Percentiles rank a stretch among this genome's conserved stretches.
Evolutionary conservation across 2,329 filamentous ascomycete genomes (phyloP).

Genomic region (Domatiomyces catenatus): DNA sequence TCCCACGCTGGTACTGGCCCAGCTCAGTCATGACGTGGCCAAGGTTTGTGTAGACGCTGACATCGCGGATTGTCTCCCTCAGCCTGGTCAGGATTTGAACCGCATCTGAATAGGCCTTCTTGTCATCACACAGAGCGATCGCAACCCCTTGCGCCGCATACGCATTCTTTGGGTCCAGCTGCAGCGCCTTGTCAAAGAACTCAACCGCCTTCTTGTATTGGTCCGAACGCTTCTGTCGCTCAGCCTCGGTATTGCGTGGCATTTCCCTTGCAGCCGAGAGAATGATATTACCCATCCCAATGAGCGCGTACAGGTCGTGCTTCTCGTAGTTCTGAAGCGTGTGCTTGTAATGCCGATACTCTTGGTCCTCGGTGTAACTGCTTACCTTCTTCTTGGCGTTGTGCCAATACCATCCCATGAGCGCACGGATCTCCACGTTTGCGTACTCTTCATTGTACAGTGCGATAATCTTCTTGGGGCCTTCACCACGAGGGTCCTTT

Average conservation of each 20-base stretch:
- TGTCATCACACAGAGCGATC: constrained; percentile 86
- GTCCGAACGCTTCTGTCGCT: constrained; percentile 78
- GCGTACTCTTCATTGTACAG: constrained; percentile 69
- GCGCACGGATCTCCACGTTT: constrained; percentile 78
- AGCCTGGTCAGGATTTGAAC: constrained; percentile 82
- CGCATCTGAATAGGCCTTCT: constrained; percentile 69
- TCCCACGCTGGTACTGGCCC: constrained; percentile 76
- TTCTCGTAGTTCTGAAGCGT: constrained; percentile 90
- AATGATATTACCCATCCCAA: constrained; percentile 94
- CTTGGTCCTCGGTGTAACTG: constrained; percentile 75
- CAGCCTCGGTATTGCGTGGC: constrained; percentile 73
- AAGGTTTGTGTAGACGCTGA: constrained; percentile 79
- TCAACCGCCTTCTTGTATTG: constrained; percentile 86
- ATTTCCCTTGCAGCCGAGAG: constrained; percentile 81
- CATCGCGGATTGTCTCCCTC: constrained; percentile 75
- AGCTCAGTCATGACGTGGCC: constrained; percentile 86
- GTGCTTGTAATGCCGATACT: constrained; percentile 91
- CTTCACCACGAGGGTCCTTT: constrained; percentile 67
- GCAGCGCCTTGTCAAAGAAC: constrained; percentile 94
- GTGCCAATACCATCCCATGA: constrained; percentile 93
- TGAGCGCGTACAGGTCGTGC: constrained; percentile 91
- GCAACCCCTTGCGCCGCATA: constrained; percentile 93
- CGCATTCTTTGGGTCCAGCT: constrained; percentile 86
- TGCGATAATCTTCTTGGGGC: constrained; percentile 69
- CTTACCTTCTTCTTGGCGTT: constrained; percentile 68